Evolutionary conservation across 2,329 filamentous ascomycete genomes (phyloP).

Genomic region (Didymella glomerata): DNA sequence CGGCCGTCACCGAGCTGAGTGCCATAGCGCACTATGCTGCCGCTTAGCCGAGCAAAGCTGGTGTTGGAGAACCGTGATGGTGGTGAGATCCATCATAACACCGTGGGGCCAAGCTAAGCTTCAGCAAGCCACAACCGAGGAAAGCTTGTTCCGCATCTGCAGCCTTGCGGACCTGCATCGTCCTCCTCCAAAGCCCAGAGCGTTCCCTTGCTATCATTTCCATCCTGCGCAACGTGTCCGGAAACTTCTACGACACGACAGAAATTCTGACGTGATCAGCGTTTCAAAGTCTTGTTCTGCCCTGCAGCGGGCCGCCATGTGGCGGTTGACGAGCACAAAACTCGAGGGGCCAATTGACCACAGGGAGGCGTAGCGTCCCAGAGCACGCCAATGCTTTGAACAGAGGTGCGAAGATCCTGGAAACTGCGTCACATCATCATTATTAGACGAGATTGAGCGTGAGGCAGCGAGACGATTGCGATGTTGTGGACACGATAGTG

Average conservation of each 20-base stretch:
- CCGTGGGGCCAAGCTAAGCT: conserved; percentile 14
- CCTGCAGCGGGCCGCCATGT: background rate
- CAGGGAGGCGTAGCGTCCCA: too few relatives aligned
- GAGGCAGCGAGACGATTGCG: too few relatives aligned
- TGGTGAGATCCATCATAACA: conserved; percentile 5
- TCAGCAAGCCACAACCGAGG: conserved; percentile 16
- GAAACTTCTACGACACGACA: background rate
- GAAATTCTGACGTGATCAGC: background rate
- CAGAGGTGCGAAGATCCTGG: too few relatives aligned
- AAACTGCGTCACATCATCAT: too few relatives aligned
- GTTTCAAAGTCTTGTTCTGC: background rate
- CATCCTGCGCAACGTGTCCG: background rate
- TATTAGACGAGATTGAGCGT: too few relatives aligned
- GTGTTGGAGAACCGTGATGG: conserved; percentile 7
- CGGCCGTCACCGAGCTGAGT: background rate
- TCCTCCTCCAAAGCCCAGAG: background rate
- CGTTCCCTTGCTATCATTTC: background rate
- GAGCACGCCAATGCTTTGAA: too few relatives aligned
- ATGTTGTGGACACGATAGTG: too few relatives aligned
- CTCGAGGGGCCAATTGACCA: too few relatives aligned
- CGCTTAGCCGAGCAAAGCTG: background rate
- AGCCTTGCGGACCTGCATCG: background rate
- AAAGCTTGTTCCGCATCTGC: conserved; percentile 12
- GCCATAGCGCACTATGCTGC: background rate
- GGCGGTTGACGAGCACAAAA: too few relatives aligned